Percentiles rank a stretch among this genome's conserved stretches.
phyloP scores from a whole-genome alignment of 2,329 filamentous ascomycete genomes.

The Exophiala sideris region DNA sequence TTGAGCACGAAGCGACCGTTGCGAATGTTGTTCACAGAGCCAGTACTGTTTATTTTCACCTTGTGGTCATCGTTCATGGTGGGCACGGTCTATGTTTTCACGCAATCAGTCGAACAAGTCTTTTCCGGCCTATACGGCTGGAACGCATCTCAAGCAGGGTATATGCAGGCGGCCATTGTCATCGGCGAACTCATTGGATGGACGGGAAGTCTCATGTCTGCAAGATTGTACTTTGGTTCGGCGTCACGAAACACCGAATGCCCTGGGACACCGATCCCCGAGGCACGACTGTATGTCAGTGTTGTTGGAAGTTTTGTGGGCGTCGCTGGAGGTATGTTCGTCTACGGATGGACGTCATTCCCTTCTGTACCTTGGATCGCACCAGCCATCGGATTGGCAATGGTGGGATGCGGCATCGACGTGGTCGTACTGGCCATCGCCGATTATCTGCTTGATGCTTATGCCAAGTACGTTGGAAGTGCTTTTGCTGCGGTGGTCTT shows the following conservation, averaged over 20 bases:
- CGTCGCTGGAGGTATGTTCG: conserved; percentile 49
- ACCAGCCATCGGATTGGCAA: conserved; percentile 45
- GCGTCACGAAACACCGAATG: conserved; percentile 36
- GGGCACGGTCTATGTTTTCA: conserved; percentile 50
- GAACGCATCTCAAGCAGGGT: conserved; percentile 49
- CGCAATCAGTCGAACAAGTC: conserved; percentile 60
- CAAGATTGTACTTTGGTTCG: conserved; percentile 46
- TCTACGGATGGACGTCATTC: conserved; percentile 51
- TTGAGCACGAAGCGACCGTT: conserved; percentile 33
- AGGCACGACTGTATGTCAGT: conserved; percentile 43
- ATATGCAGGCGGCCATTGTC: conserved; percentile 45
- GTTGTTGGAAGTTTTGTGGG: conserved; percentile 46
- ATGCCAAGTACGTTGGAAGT: conserved; percentile 49
- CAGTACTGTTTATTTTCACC: conserved; percentile 47
- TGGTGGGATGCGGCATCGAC: conserved; percentile 51
- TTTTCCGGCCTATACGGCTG: conserved; percentile 76
- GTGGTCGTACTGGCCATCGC: conserved; percentile 45
- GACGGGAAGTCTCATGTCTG: conserved; percentile 46
- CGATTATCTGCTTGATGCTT: conserved; percentile 51
- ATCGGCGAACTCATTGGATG: conserved; percentile 46
- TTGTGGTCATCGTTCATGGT: conserved; percentile 49
- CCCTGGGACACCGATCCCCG: conserved; percentile 41
- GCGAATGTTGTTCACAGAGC: conserved; percentile 48
- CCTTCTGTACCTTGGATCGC: conserved; percentile 45
- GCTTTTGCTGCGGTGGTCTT: conserved; percentile 49